A percentile compares a stretch with the other conserved stretches of the same genome.
These are phyloP conservation scores for Carex myosuroides DNA, from an alignment of 176 grass and related monocot genomes.

Conservation along the genomic window DNA sequence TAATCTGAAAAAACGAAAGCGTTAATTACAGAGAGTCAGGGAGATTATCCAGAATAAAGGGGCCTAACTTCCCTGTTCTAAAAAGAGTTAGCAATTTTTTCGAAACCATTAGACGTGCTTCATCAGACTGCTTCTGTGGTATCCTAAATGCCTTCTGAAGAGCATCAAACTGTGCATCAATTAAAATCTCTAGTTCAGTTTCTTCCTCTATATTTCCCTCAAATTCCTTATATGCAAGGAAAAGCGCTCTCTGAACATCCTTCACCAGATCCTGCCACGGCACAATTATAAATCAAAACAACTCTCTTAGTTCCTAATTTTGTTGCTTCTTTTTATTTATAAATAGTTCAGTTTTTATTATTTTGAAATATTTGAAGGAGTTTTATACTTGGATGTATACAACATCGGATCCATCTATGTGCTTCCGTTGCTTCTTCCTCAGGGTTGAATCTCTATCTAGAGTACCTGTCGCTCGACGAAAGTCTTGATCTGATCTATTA, in stretches of 20 bases:
- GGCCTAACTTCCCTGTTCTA: constrained; percentile 67
- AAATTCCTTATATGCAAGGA: constrained; percentile 51
- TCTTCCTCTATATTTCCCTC: constrained; percentile 60
- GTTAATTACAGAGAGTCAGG: constrained; percentile 28
- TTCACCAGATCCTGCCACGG: constrained; percentile 56
- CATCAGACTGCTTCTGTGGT: constrained; percentile 53
- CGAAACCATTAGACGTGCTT: constrained; percentile 44
- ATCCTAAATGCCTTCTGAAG: constrained; percentile 74
- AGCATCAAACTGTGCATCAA: constrained; percentile 50
- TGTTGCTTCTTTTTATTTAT: not conserved
- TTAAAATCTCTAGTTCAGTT: constrained; percentile 59
- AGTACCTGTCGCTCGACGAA: not conserved
- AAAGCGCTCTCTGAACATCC: constrained; percentile 62
- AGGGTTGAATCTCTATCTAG: constrained; percentile 26
- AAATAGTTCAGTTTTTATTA: not conserved
- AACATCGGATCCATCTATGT: constrained; percentile 40
- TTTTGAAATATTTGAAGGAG: not conserved
- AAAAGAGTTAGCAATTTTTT: constrained; percentile 88
- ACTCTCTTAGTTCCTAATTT: not conserved
- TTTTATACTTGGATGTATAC: constrained; percentile 53
- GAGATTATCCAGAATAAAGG: constrained; percentile 77
- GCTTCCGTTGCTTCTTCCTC: constrained; percentile 30
- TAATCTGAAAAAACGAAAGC: not conserved
- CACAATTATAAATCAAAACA: constrained; percentile 8
- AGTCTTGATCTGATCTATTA: constrained; percentile 28